Percentiles rank a stretch among this genome's conserved stretches.
phyloP scores from a whole-genome alignment of 140 eudicot species.

The Eryngium alpinum region DNA sequence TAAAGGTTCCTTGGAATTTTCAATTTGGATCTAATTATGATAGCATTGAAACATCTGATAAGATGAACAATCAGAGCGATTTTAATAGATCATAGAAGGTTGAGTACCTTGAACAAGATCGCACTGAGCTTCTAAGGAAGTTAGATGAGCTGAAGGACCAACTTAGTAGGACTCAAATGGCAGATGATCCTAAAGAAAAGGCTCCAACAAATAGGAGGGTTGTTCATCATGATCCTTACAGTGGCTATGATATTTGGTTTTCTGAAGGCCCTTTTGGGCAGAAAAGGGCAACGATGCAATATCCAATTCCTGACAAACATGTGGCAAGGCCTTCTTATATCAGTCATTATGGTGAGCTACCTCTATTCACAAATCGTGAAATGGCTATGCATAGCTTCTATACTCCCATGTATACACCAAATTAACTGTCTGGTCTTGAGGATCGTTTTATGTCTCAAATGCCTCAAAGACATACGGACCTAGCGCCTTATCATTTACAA shows the following conservation, averaged over 20 bases:
- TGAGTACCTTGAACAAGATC: slow-evolving; percentile 48
- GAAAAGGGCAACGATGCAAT: slow-evolving; percentile 22
- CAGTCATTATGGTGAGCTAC: slow-evolving; percentile 38
- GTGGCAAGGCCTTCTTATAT: slow-evolving; percentile 25
- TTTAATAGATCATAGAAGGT: slow-evolving; percentile 26
- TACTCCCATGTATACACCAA: slow-evolving; percentile 37
- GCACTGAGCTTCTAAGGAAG: slow-evolving; percentile 66
- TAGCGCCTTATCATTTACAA: slow-evolving; percentile 30
- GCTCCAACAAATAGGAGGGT: slow-evolving; percentile 32
- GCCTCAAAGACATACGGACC: slow-evolving; percentile 35
- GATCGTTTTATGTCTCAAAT: slow-evolving; percentile 56
- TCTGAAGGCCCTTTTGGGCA: slow-evolving; percentile 26
- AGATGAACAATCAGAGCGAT: slow-evolving; percentile 27
- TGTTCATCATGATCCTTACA: slow-evolving; percentile 26
- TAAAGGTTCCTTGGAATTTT: slow-evolving; percentile 44
- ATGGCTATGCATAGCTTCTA: slow-evolving; percentile 28
- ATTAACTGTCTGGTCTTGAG: slow-evolving; percentile 41
- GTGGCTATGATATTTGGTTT: slow-evolving; percentile 24
- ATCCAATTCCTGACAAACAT: slow-evolving; percentile 33
- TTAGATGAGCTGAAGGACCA: slow-evolving; percentile 79
- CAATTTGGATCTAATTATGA: slow-evolving; percentile 31
- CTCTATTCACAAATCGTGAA: slow-evolving; percentile 30
- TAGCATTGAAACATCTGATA: slow-evolving; percentile 35
- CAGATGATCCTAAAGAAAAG: slow-evolving; percentile 49
- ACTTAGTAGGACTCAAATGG: slow-evolving; percentile 47